Base-by-base conservation (phyloP, 169 alveolate species). In the Hepatocystis sp. region DNA sequence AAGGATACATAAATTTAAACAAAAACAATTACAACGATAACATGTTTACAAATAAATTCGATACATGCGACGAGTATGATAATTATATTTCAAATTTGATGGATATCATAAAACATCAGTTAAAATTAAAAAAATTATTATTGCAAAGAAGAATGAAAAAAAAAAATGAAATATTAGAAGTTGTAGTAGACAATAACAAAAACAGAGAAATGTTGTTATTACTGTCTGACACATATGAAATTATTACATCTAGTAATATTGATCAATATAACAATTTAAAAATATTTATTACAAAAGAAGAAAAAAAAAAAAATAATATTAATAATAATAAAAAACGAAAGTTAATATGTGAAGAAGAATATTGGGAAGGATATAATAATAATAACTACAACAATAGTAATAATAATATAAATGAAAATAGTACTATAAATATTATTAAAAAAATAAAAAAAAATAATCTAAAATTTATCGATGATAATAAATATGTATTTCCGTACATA, bases 311-410 rank as follows among this genome's bases (percentile, higher is more conserved):
- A 46, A 44, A 4, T n/a, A 58, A 58, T 19, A 42, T n/a, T n/a
- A n/a, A n/a, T n/a, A n/a, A n/a, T n/a, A n/a, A n/a, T n/a, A n/a
- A 55, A 27, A 76, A 76, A 51, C 56, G 88, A 2, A 76, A 76
- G 28, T 36, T 58, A 19, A 34, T 34, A n/a, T 58, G 65, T 49
- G 88, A 76, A n/a, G 88, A 76, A 34, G 47, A 30, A 1, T 1
- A 5, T 13, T 4, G 23, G 28, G 4, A 5, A 27, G 39, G 1
- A 4, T 11, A 76, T 34, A 7, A 15, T 2, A 10, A 64, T 64
- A 17, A 30, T 44, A 65, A 58, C n/a, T 44, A n/a, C n/a, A n/a
- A n/a, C n/a, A n/a, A n/a, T n/a, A n/a, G n/a, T n/a, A n/a, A n/a
- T n/a, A n/a, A n/a, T n/a, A n/a, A n/a, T n/a, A n/a, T n/a, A n/a